These are phyloP conservation scores for Ophiocordyceps camponoti-floridani DNA, from an alignment of 2,329 filamentous ascomycete genomes.

Conservation along the genomic window DNA sequence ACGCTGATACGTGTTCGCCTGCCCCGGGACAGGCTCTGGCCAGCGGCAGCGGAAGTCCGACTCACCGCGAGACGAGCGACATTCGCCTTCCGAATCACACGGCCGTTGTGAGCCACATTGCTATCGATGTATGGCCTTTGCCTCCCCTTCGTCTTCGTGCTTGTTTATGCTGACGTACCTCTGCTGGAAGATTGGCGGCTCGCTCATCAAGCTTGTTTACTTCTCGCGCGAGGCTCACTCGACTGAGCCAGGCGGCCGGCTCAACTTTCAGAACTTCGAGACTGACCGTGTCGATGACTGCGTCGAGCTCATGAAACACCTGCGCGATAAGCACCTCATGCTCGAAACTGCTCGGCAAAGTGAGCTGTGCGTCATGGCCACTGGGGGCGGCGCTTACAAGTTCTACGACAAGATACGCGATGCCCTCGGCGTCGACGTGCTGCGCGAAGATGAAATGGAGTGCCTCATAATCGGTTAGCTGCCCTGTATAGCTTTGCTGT, in stretches of 20 bases:
- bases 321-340: slow-evolving; percentile 65
- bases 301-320: slow-evolving; percentile 73
- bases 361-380: slow-evolving; percentile 84
- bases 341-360: slow-evolving; percentile 54
- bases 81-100: slow-evolving; percentile 95
- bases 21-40: slow-evolving; percentile 15
- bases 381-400: slow-evolving; percentile 88
- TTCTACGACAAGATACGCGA: slow-evolving; percentile 85
- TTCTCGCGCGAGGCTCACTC: slow-evolving; percentile 78
- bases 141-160: background rate
- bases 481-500: background rate
- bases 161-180: background rate
- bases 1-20: slow-evolving; percentile 48
- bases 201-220: slow-evolving; percentile 90
- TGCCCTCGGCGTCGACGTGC: slow-evolving; percentile 68
- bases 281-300: slow-evolving; percentile 88
- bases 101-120: slow-evolving; percentile 87
- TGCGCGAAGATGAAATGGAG: slow-evolving; percentile 95
- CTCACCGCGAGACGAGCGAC: slow-evolving; percentile 61
- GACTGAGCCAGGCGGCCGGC: slow-evolving; percentile 63
- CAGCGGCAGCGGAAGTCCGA: slow-evolving; percentile 27
- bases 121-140: slow-evolving; percentile 53
- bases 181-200: slow-evolving; percentile 68
- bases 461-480: slow-evolving; percentile 75
- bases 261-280: slow-evolving; percentile 94